A percentile compares a stretch with the other conserved stretches of the same genome.
Conservation (phyloP, 805 yeast species). For the Myxozyma vanderwaltii region DNA sequence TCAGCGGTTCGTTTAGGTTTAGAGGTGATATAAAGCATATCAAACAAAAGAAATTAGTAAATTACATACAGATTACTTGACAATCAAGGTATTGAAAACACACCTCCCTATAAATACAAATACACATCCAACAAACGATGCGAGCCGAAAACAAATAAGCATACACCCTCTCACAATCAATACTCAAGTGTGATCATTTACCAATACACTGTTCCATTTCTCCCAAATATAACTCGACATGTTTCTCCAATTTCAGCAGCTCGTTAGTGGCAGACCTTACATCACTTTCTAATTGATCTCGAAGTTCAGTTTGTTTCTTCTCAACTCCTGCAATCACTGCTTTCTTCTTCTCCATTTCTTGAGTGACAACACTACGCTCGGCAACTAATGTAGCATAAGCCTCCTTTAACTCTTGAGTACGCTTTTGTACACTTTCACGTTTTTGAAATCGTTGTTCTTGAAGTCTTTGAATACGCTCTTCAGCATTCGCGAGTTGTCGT, state of each 20-base stretch:
- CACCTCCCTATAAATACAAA: too few species aligned
- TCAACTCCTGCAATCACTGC: constrained; percentile 51
- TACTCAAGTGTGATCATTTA: background rate
- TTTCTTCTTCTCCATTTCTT: constrained; percentile 53
- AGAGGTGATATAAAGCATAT: too few species aligned
- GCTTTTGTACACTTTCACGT: constrained; percentile 47
- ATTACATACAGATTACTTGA: too few species aligned
- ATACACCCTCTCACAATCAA: too few species aligned
- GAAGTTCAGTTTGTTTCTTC: constrained; percentile 45
- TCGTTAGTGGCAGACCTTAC: constrained; percentile 56
- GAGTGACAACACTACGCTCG: constrained; percentile 52
- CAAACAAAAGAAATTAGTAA: too few species aligned
- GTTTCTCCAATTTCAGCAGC: constrained; percentile 57
- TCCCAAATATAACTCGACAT: constrained; percentile 54
- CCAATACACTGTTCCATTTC: constrained; percentile 50
- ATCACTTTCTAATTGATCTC: constrained; percentile 54
- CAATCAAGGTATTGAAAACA: too few species aligned
- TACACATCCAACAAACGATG: too few species aligned
- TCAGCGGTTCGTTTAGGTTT: too few species aligned
- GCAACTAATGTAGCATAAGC: constrained; percentile 54
- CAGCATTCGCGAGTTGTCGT: constrained; percentile 52
- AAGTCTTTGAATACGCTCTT: constrained; percentile 52
- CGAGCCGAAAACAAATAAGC: too few species aligned
- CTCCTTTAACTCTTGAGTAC: constrained; percentile 49
- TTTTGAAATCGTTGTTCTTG: constrained; percentile 51